Evolutionary conservation across 148 eudicot genomes (phyloP), one percentile per base, ranked within the genome.

Genomic region (Polygonum maritimum): DNA sequence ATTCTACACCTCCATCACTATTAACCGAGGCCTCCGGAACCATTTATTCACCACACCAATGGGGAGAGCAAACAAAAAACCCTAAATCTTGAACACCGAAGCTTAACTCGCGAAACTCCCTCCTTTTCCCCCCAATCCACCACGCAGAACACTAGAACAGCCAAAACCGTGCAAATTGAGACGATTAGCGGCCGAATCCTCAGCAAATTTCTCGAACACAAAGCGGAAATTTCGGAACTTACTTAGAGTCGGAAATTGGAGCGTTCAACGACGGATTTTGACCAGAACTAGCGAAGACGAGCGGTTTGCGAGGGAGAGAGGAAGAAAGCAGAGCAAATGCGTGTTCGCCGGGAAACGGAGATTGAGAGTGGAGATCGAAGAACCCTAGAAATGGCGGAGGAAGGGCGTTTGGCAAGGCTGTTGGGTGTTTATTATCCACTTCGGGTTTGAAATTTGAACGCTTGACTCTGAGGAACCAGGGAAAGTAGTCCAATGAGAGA

Each of bases 371-470:
- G 19, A 60, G 67, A 60, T 60, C 67, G 15, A 7, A 54, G 60
- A 54, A 54, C 60, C 60, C 60, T 54, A 54, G 22, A 54, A 18
- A 8, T 54, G 60, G 60, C 19, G 67, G 67, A 4, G 35, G 71
- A 67, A 38, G 19, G 38, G 71, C 71, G 45, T 31, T 63, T 31
- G 5, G 69, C 39, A 31, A 21, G 69, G 39, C 33, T 26, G 21
- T 18, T 33, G 69, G 69, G 39, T 33, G 41, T 67, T 26, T 26
- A 26, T 26, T 67, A 67, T 67, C 71, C 71, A 67, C 44, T 67
- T 67, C 44, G 71, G 71, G 71, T 67, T 67, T 67, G 71, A 67
- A 67, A 67, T 67, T 67, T 67, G 71, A 67, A 67, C 71, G 36
- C 44, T 51, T 16, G 0, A 67, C 44, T 36, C 71, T 67, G 44